phyloP scores from a whole-genome alignment of 1,284 basidiomycete genomes.

The Papiliotrema flavescens region DNA sequence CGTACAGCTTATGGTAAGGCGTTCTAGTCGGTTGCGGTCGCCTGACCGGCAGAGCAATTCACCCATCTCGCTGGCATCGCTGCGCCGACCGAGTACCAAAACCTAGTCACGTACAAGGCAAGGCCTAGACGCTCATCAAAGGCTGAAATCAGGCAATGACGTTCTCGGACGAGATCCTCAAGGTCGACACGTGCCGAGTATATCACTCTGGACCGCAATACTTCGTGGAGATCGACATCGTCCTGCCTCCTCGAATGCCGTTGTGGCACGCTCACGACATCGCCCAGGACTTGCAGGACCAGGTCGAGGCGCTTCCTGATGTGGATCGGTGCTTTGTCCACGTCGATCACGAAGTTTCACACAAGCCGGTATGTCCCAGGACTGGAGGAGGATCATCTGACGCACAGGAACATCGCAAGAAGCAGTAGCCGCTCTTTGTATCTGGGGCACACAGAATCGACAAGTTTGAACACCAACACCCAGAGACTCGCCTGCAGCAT shows the following conservation, averaged over 20 bases:
- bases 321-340: constrained; percentile 92
- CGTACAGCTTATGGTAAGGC: constrained; percentile 60
- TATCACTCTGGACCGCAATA: constrained; percentile 75
- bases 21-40: background rate
- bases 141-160: constrained; percentile 58
- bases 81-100: constrained; percentile 83
- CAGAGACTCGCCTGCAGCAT: too few species aligned
- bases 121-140: constrained; percentile 1
- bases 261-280: constrained; percentile 90
- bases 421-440: too few species aligned
- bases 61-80: constrained; percentile 84
- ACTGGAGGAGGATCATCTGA: background rate
- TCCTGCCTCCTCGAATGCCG: constrained; percentile 84
- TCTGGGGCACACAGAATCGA: too few species aligned
- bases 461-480: too few species aligned
- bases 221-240: constrained; percentile 91
- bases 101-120: constrained; percentile 84
- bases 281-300: constrained; percentile 87
- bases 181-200: constrained; percentile 82
- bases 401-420: constrained; percentile 33
- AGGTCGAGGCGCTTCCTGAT: constrained; percentile 84
- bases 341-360: constrained; percentile 86
- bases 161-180: constrained; percentile 78
- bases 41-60: constrained; percentile 60
- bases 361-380: constrained; percentile 51